A percentile compares a stretch with the other conserved stretches of the same genome.
phyloP scores from a whole-genome alignment of 2,329 filamentous ascomycete species.

The Pseudofabraea citricarpa region DNA sequence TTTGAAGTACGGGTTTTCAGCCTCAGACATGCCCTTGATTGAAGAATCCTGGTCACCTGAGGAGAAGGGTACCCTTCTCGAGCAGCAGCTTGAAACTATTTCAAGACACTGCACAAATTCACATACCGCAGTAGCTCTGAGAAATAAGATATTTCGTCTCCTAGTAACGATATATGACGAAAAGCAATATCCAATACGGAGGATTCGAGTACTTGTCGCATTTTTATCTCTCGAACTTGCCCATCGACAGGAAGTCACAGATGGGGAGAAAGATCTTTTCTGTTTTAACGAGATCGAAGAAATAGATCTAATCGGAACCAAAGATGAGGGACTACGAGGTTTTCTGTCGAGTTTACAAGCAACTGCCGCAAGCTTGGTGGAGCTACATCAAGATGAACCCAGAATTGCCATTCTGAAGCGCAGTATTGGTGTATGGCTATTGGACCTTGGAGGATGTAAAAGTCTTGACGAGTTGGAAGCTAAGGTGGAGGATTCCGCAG shows the following conservation, averaged over 20 bases:
- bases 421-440: slow-evolving; percentile 23
- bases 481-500: slow-evolving; percentile 43
- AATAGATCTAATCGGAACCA: slow-evolving; percentile 11
- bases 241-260: slow-evolving; percentile 6
- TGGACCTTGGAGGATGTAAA: slow-evolving; percentile 38
- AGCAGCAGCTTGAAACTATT: slow-evolving; percentile 51
- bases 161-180: slow-evolving; percentile 22
- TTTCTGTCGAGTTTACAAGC: slow-evolving; percentile 21
- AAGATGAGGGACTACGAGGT: slow-evolving; percentile 18
- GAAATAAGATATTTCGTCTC: slow-evolving; percentile 15
- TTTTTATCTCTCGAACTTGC: slow-evolving; percentile 17
- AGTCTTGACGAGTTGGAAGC: slow-evolving; percentile 35
- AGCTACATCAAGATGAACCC: slow-evolving; percentile 21
- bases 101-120: slow-evolving; percentile 14
- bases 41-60: slow-evolving; percentile 33
- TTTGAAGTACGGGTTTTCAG: slow-evolving; percentile 52
- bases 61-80: slow-evolving; percentile 53
- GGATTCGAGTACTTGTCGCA: slow-evolving; percentile 21
- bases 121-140: slow-evolving; percentile 9
- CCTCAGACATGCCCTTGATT: slow-evolving; percentile 35
- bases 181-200: slow-evolving; percentile 23
- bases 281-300: not conserved
- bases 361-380: slow-evolving; percentile 17
- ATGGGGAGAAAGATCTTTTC: slow-evolving; percentile 10
- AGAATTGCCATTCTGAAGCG: slow-evolving; percentile 17